Conservation (phyloP, 2,329 filamentous ascomycete genomes). For the Seiridium cupressi region DNA sequence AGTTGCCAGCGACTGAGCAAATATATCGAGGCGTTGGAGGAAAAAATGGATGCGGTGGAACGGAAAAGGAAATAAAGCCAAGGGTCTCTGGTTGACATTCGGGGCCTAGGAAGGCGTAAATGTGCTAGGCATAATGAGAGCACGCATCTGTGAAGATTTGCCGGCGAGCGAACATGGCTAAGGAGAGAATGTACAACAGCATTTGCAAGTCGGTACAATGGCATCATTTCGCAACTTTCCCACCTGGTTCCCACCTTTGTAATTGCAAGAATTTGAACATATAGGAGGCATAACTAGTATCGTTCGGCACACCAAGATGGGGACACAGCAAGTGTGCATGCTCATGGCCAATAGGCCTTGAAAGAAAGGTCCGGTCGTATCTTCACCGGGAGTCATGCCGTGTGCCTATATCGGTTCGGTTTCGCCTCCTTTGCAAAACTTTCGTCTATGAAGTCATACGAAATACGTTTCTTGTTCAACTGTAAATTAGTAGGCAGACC, state of each 20-base stretch:
- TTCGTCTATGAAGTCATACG: too few relatives aligned
- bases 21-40: conserved; percentile 80
- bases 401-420: too few relatives aligned
- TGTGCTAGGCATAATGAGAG: neutral
- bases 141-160: neutral
- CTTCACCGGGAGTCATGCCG: too few relatives aligned
- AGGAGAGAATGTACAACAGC: conserved; percentile 8
- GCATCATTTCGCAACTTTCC: neutral
- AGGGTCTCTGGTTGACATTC: conserved; percentile 2
- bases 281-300: neutral
- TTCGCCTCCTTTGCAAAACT: too few relatives aligned
- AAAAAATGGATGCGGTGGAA: conserved; percentile 67
- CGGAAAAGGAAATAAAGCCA: conserved; percentile 61
- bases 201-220: conserved; percentile 7
- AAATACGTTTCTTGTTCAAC: too few relatives aligned
- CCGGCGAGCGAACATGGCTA: neutral
- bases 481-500: too few relatives aligned
- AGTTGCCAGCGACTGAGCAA: conserved; percentile 83
- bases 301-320: neutral
- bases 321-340: too few relatives aligned
- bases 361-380: too few relatives aligned
- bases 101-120: neutral
- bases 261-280: neutral
- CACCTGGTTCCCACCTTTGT: neutral
- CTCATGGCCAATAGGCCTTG: too few relatives aligned